phyloP scores from a whole-genome alignment of 768 basidiomycete genomes.

The Lactifluus pinguis region DNA sequence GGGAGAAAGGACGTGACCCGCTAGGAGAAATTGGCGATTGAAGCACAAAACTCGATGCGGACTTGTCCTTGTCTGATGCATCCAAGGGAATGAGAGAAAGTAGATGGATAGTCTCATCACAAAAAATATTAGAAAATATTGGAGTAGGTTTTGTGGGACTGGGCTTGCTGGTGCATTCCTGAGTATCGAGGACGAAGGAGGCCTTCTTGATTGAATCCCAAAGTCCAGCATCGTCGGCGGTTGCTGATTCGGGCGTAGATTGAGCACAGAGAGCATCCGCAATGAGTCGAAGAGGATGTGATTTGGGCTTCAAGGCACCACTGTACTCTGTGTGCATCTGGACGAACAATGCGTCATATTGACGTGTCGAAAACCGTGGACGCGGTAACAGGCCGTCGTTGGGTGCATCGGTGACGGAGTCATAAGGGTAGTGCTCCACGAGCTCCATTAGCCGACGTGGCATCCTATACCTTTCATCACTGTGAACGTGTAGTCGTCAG shows the following conservation, averaged over 20 bases:
- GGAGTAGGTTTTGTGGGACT: conserved; percentile 29
- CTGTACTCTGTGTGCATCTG: conserved; percentile 47
- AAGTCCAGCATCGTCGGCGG: conserved; percentile 30
- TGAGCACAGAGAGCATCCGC: conserved; percentile 47
- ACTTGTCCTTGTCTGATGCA: conserved; percentile 24
- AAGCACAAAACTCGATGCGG: conserved; percentile 22
- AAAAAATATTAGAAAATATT: conserved; percentile 44
- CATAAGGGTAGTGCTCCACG: conserved; percentile 60
- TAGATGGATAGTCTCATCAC: conserved; percentile 56
- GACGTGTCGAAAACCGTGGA: conserved; percentile 61
- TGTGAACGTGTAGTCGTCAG: conserved; percentile 27
- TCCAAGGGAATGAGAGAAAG: conserved; percentile 43
- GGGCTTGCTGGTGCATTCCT: conserved; percentile 12
- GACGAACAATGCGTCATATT: conserved; percentile 55
- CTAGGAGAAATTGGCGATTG: conserved; percentile 26
- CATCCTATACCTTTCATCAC: conserved; percentile 56
- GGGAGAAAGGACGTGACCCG: conserved; percentile 20
- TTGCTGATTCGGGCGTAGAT: conserved; percentile 26
- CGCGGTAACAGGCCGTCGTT: conserved; percentile 44
- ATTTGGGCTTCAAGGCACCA: conserved; percentile 28
- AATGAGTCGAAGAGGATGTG: conserved; percentile 52
- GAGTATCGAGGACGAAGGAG: conserved; percentile 22
- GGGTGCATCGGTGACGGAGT: conserved; percentile 25
- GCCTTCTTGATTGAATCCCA: conserved; percentile 49
- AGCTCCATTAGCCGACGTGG: conserved; percentile 66